Evolutionary conservation across 2,329 filamentous ascomycete species (phyloP), one percentile per base, ranked within the genome.

Genomic region (Aspergillus fischeri): DNA sequence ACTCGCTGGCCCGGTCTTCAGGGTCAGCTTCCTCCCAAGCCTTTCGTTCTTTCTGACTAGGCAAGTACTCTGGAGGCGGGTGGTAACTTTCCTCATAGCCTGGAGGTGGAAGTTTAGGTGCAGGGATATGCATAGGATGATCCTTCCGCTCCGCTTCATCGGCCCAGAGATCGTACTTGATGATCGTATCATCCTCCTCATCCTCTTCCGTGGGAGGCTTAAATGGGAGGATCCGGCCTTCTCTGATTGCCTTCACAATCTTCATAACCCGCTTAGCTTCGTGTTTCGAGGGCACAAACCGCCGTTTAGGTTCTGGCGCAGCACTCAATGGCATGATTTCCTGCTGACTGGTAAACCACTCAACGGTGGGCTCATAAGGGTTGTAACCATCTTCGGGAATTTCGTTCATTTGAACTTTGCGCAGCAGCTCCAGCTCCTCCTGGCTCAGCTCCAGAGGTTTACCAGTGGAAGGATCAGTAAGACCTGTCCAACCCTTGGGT

Each of bases 81-180:
- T 97, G 96, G 73, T 99, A 97, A 70, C 91, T 96, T 73, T 97
- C 86, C 68, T 96, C 92, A 73, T 96, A 97, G 53, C 92, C 92
- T 28, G 94, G 94, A 41, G 94, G 93, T 28, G 93, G 87, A 51
- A 95, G 81, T 73, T 99, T 99, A 4, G 94, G 94, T 1, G 94
- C 93, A 17, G 94, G 90, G 54, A 97, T 89, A 69, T 97, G 91
- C 92, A 97, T 97, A 38, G 89, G 81, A 73, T 97, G 90, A 60
- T 92, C 89, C 35, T 89, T 85, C 65, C 88, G 84, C 10, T 91
- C 86, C 65, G 88, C 85, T 74, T 99, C 93, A 69, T 97, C 90
- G 54, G 93, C 91, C 94, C 94, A 99, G 54, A 99, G 84, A 70
- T 99, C 94, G 69, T 92, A 96, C 68, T 86, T 87, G 25, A 83